A percentile compares a stretch with the other conserved stretches of the same genome.
These are phyloP conservation scores for Moniliella sp. DNA, from an alignment of 1,284 basidiomycete species.

Conservation along the genomic window DNA sequence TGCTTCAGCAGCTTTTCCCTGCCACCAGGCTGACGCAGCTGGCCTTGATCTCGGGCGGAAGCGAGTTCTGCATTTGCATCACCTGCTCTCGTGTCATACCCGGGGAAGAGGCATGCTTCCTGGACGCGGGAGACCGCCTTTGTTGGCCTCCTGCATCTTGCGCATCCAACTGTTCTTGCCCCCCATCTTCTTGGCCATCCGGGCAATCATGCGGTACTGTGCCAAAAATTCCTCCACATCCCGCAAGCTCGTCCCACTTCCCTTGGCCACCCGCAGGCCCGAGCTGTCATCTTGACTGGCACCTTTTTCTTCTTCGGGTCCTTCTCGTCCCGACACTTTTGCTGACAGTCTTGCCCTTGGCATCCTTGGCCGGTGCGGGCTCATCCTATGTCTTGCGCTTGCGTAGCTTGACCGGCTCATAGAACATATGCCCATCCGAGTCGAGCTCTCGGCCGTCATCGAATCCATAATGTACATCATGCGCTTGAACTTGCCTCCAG, in stretches of 20 bases:
- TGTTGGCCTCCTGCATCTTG: conserved; percentile 16
- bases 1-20: conserved; percentile 11
- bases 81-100: conserved; percentile 26
- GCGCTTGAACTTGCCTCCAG: conserved; percentile 62
- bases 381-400: conserved; percentile 3
- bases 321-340: conserved; percentile 6
- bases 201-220: conserved; percentile 19
- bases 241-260: conserved; percentile 80
- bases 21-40: conserved; percentile 28
- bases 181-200: conserved; percentile 68
- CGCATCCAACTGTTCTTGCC: conserved; percentile 56
- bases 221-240: conserved; percentile 92
- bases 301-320: conserved; percentile 10
- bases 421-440: conserved; percentile 54
- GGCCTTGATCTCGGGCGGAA: conserved; percentile 32
- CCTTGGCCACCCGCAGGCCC: conserved; percentile 59
- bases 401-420: conserved; percentile 10
- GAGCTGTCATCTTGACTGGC: conserved; percentile 14
- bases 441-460: conserved; percentile 78
- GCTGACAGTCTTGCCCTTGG: conserved; percentile 6
- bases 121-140: background rate
- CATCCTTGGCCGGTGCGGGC: conserved; percentile 6
- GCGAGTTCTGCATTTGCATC: conserved; percentile 27
- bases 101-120: conserved; percentile 18
- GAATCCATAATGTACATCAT: conserved; percentile 98